phyloP scores from a whole-genome alignment of 495 filamentous ascomycete species.

The Venustampulla echinocandica region DNA sequence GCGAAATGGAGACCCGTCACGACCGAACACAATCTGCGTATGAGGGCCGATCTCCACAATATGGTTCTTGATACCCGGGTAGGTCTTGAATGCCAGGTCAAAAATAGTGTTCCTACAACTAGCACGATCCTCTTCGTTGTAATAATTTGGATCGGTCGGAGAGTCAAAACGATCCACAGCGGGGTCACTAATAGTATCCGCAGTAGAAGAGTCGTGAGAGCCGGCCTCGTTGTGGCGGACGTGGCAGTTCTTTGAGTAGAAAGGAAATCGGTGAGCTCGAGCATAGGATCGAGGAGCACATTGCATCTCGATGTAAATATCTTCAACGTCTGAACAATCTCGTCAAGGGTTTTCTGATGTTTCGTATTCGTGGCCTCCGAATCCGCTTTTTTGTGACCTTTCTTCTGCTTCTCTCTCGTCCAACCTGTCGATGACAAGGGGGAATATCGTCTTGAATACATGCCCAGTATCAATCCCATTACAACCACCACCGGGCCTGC shows the following conservation, averaged over 20 bases:
- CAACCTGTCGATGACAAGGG: conserved; percentile 79
- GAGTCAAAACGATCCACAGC: conserved; percentile 66
- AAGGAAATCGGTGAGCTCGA: conserved; percentile 84
- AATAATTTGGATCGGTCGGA: conserved; percentile 76
- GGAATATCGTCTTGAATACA: conserved; percentile 87
- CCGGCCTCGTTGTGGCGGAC: conserved; percentile 84
- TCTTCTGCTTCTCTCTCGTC: conserved; percentile 41
- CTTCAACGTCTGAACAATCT: conserved; percentile 88
- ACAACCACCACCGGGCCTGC: conserved; percentile 81
- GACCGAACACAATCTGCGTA: conserved; percentile 56
- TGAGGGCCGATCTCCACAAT: conserved; percentile 74
- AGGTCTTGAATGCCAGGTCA: conserved; percentile 87
- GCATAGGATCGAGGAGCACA: conserved; percentile 78
- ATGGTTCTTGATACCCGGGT: conserved; percentile 78
- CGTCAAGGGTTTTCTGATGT: conserved; percentile 79
- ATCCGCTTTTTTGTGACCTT: conserved; percentile 38
- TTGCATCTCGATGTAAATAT: conserved; percentile 85
- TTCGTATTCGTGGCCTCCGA: conserved; percentile 57
- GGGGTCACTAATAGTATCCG: conserved; percentile 83
- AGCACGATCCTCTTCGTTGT: conserved; percentile 79
- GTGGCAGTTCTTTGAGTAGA: conserved; percentile 87
- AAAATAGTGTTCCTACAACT: conserved; percentile 64
- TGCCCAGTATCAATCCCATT: conserved; percentile 69
- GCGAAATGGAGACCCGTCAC: conserved; percentile 76
- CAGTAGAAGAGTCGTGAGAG: conserved; percentile 80